A percentile compares a stretch with the other conserved stretches of the same genome.
phyloP scores from a whole-genome alignment of 371 early-diverging fungal species.

The Umbelopsis sp. region DNA sequence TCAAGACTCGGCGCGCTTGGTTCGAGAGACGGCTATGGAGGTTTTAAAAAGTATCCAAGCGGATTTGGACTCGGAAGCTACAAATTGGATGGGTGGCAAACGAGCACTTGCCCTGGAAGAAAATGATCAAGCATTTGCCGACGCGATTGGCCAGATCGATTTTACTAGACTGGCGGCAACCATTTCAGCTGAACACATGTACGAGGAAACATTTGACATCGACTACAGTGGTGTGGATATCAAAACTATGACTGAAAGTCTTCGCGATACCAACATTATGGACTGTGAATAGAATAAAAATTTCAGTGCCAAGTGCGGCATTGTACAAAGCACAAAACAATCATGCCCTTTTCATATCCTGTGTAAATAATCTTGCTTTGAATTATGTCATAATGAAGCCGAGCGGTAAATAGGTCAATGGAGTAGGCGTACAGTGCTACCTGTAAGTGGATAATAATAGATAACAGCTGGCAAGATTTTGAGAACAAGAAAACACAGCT shows the following conservation, averaged over 20 bases:
- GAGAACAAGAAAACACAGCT: not conserved
- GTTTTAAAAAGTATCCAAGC: not conserved
- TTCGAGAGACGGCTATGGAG: not conserved
- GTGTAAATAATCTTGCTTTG: too few species aligned
- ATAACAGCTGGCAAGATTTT: not conserved
- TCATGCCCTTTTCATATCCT: too few species aligned
- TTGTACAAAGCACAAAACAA: too few species aligned
- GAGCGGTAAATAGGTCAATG: too few species aligned
- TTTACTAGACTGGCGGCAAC: not conserved
- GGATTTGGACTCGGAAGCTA: not conserved
- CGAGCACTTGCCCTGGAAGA: not conserved
- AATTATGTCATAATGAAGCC: too few species aligned
- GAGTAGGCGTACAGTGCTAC: too few species aligned
- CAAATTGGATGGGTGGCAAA: not conserved
- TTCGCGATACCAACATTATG: not conserved
- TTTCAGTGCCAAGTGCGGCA: too few species aligned
- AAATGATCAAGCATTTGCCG: not conserved
- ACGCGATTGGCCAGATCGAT: not conserved
- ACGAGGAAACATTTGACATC: slow-evolving; percentile 14
- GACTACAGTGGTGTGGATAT: slow-evolving; percentile 1
- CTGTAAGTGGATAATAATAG: too few species aligned
- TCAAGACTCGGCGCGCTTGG: slow-evolving; percentile 2
- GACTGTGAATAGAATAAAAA: slow-evolving; percentile 4
- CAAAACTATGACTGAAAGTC: slow-evolving; percentile 5
- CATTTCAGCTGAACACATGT: slow-evolving; percentile 3